Conservation (phyloP, 257 asterid species). For the Gentiana macrophylla region DNA sequence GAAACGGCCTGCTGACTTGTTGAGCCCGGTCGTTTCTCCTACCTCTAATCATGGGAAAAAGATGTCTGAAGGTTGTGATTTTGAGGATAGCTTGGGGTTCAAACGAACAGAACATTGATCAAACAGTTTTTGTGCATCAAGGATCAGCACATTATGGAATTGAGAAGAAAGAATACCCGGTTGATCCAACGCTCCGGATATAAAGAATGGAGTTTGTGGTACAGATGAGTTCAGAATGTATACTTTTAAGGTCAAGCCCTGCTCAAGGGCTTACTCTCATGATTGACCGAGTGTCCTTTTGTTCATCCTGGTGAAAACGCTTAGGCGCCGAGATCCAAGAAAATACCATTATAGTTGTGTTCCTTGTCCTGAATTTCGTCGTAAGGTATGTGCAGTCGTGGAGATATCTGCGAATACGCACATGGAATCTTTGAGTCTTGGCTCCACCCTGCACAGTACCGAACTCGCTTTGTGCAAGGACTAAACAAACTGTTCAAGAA, state of each 20-base stretch:
- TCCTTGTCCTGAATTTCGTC: slow-evolving; percentile 36
- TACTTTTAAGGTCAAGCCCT: slow-evolving; percentile 32
- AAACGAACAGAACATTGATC: slow-evolving; percentile 11
- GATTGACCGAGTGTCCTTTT: slow-evolving; percentile 39
- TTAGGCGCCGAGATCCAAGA: slow-evolving; percentile 38
- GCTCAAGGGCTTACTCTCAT: slow-evolving; percentile 37
- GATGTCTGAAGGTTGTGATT: slow-evolving; percentile 3
- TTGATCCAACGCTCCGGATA: slow-evolving; percentile 42
- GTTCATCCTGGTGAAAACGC: slow-evolving; percentile 40
- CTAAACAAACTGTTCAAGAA: slow-evolving; percentile 34
- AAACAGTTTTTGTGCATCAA: slow-evolving; percentile 7
- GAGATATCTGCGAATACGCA: slow-evolving; percentile 34
- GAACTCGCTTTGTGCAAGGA: no score
- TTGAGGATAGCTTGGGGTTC: slow-evolving; percentile 4
- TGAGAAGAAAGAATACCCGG: slow-evolving; percentile 32
- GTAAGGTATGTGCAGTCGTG: slow-evolving; percentile 26
- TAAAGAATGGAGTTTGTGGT: slow-evolving; percentile 29
- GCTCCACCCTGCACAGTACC: slow-evolving; percentile 42
- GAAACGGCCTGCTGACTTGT: slow-evolving; percentile 24
- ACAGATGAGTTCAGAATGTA: slow-evolving; percentile 39
- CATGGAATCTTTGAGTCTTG: slow-evolving; percentile 42
- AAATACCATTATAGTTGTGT: slow-evolving; percentile 32
- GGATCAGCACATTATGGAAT: slow-evolving; percentile 14
- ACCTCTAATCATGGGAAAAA: slow-evolving; percentile 17
- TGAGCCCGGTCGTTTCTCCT: slow-evolving; percentile 4